Base-by-base conservation (phyloP, 2,329 filamentous ascomycete genomes). In the Stagonosporopsis chrysanthemi region DNA sequence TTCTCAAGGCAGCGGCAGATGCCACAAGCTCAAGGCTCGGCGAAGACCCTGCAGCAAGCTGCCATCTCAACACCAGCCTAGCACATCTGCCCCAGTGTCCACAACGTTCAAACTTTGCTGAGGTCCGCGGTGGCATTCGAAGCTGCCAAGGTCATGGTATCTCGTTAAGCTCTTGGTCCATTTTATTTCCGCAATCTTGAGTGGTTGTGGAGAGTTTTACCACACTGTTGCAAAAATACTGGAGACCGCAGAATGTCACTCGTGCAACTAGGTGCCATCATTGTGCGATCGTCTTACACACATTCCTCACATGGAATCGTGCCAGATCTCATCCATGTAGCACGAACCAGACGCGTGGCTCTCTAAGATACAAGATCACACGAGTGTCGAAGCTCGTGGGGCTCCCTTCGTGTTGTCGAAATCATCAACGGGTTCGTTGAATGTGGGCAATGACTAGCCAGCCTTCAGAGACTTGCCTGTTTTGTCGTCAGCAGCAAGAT, bases 341-440 rank as follows among this genome's bases (percentile, higher is more conserved):
- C 26, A 52, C 45, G 52, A 67, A 60, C 66, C 63, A 65, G 49
- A 62, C 53, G 56, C 62, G 62, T 63, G 67, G 68, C 65, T 62
- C 62, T 66, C 41, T 48, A 22, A 50, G 40, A 58, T 62, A 44
- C 47, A 48, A 38, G 48, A 52, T 43, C 48, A 57, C 43, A 40
- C 31, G n/a, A 43, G 26, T 35, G 43, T 48, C 54, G 49, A 49
- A 52, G 54, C 54, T 57, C 44, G 54, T 52, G 54, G 48, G 48
- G 33, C 43, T 28, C 19, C 26, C 41, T 44, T 52, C 44, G 48
- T 48, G 43, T 57, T 19, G 14, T 19, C 17, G 24, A 43, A 47
- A 40, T 52, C 54, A 35, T 43, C 38, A 48, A 47, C 49, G 36
- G 48, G 31, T 51, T 55, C 53, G 23, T 56, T 57, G 35, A 38